Percentiles rank a stretch among this genome's conserved stretches.
These are phyloP conservation scores for Rosa lucieae DNA, from an alignment of 306 rosid species.

Conservation along the genomic window DNA sequence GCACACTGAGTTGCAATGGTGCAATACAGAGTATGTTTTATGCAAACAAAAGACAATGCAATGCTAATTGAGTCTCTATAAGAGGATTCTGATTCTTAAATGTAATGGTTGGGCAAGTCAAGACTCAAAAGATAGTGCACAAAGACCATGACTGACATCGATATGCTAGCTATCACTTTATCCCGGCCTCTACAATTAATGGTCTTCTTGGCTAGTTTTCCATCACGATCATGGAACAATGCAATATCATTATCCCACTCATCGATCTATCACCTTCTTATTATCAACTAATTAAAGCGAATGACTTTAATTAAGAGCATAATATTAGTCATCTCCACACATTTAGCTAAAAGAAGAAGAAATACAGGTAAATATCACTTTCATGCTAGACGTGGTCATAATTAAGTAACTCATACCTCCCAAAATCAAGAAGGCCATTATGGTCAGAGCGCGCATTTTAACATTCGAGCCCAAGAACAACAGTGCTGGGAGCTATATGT, in stretches of 20 bases:
- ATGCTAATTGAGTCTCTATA: not conserved
- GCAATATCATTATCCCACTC: not conserved
- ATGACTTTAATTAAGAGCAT: not conserved
- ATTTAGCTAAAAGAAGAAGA: not conserved
- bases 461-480: not conserved
- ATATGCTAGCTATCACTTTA: not conserved
- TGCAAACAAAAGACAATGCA: not conserved
- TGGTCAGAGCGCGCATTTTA: not conserved
- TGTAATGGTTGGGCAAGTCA: slow-evolving; percentile 1
- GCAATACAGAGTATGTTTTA: not conserved
- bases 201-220: not conserved
- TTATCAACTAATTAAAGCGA: not conserved
- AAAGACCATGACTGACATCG: not conserved
- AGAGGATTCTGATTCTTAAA: not conserved
- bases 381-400: not conserved
- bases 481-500: slow-evolving; percentile 6
- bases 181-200: not conserved
- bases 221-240: not conserved
- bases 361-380: not conserved
- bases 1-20: not conserved
- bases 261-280: not conserved
- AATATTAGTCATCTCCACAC: not conserved
- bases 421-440: not conserved
- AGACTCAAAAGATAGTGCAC: not conserved
- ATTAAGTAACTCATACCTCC: not conserved